Percentiles rank a stretch among this genome's conserved stretches.
These are phyloP conservation scores for Eucalyptus sideroxylon DNA, from an alignment of 345 rosid genomes.

Conservation along the genomic window DNA sequence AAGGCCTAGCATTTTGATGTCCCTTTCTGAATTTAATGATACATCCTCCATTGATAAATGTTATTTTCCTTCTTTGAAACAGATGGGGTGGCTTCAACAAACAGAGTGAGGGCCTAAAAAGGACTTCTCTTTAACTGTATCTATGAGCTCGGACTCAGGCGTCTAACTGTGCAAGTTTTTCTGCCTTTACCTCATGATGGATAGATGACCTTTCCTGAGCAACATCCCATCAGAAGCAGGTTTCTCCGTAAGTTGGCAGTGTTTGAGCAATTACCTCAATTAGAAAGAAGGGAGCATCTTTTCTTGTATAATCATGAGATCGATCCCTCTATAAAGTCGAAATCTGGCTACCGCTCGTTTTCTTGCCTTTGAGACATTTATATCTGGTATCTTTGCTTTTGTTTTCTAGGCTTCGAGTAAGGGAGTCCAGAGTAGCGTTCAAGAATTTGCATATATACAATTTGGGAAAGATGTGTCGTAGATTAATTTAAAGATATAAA, in stretches of 20 bases:
- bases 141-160: neutral
- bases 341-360: neutral
- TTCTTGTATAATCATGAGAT: neutral
- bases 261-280: neutral
- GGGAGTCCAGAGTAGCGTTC: neutral
- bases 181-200: neutral
- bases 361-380: neutral
- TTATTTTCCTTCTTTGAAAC: neutral
- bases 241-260: neutral
- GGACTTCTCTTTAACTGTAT: neutral
- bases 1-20: neutral
- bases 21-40: neutral
- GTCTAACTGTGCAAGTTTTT: neutral
- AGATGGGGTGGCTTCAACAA: slow-evolving; percentile 67
- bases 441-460: neutral
- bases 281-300: neutral
- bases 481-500: neutral
- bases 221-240: neutral
- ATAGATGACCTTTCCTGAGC: too few relatives aligned
- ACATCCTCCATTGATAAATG: neutral
- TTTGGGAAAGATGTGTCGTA: neutral
- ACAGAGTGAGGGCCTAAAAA: slow-evolving; percentile 17
- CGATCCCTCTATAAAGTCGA: neutral
- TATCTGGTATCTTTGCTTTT: neutral
- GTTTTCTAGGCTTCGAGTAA: neutral